Percentiles rank a stretch among this genome's conserved stretches.
Evolutionary conservation across 768 basidiomycete species (phyloP).

Genomic region (Pleurotus ostreatus): DNA sequence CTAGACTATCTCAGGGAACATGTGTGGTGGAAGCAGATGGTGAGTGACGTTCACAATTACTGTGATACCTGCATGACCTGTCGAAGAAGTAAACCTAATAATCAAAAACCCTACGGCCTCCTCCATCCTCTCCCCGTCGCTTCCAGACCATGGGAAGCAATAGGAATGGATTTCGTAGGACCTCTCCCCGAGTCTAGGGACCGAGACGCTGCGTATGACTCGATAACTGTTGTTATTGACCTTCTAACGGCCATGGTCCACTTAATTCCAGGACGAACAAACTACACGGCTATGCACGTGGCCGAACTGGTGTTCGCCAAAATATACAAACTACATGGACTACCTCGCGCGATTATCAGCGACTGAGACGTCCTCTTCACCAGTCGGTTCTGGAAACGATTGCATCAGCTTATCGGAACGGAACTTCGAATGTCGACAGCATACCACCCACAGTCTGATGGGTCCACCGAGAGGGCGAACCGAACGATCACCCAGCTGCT

Average conservation of each 20-base stretch:
- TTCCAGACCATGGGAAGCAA: conserved; percentile 18
- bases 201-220: conserved; percentile 18
- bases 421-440: conserved; percentile 15
- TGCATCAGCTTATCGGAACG: conserved; percentile 14
- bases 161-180: conserved; percentile 24
- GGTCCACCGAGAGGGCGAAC: conserved; percentile 24
- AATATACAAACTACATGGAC: conserved; percentile 24
- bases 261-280: conserved; percentile 11
- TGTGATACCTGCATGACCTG: conserved; percentile 18
- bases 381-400: conserved; percentile 21
- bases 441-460: conserved; percentile 32
- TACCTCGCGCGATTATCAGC: conserved; percentile 18
- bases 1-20: conserved; percentile 18
- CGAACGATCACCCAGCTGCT: conserved; percentile 21
- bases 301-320: conserved; percentile 18
- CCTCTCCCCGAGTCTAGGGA: conserved; percentile 18
- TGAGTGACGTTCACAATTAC: conserved; percentile 11
- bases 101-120: conserved; percentile 15
- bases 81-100: conserved; percentile 10
- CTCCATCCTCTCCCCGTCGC: conserved; percentile 17
- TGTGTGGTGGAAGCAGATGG: conserved; percentile 23
- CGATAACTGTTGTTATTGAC: conserved; percentile 18
- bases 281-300: conserved; percentile 15
- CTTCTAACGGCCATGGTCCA: conserved; percentile 15
- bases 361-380: conserved; percentile 27